Percentiles rank a stretch among this genome's conserved stretches.
Conservation (phyloP, 306 rosid genomes). For the Rosa lucieae region DNA sequence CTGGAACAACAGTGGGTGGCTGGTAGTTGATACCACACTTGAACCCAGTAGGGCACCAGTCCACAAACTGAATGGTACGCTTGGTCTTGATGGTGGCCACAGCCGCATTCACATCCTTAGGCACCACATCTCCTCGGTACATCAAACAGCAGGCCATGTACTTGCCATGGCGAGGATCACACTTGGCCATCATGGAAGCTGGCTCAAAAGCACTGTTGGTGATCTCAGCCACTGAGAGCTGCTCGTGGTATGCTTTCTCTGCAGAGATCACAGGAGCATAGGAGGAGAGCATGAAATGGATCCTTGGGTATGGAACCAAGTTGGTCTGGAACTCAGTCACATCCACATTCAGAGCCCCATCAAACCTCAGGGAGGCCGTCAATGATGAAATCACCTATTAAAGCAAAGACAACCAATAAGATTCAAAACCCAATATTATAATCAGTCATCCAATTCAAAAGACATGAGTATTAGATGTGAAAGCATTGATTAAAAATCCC, state of each 20-base stretch:
- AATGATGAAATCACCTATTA: conserved; percentile 78
- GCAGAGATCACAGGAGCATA: conserved; percentile 89
- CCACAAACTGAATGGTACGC: conserved; percentile 86
- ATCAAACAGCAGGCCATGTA: conserved; percentile 95
- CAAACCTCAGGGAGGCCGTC: conserved; percentile 86
- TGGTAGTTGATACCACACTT: conserved; percentile 90
- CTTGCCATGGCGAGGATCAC: conserved; percentile 87
- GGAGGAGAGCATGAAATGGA: conserved; percentile 88
- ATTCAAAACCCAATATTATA: not conserved
- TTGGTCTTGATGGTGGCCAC: conserved; percentile 86
- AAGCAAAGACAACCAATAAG: not conserved
- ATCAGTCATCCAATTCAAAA: not conserved
- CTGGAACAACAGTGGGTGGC: conserved; percentile 85
- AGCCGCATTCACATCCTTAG: conserved; percentile 87
- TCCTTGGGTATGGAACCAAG: conserved; percentile 88
- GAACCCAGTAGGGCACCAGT: conserved; percentile 93
- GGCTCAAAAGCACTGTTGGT: conserved; percentile 86
- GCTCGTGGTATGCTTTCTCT: conserved; percentile 88
- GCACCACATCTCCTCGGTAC: conserved; percentile 88
- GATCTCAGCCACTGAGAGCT: conserved; percentile 82
- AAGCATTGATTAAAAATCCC: no score
- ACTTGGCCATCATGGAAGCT: conserved; percentile 87
- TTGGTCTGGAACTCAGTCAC: conserved; percentile 88
- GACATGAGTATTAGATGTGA: not conserved
- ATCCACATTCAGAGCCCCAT: conserved; percentile 84